Evolutionary conservation across 2,329 filamentous ascomycete species (phyloP).

Genomic region (Metarhizium rileyi): DNA sequence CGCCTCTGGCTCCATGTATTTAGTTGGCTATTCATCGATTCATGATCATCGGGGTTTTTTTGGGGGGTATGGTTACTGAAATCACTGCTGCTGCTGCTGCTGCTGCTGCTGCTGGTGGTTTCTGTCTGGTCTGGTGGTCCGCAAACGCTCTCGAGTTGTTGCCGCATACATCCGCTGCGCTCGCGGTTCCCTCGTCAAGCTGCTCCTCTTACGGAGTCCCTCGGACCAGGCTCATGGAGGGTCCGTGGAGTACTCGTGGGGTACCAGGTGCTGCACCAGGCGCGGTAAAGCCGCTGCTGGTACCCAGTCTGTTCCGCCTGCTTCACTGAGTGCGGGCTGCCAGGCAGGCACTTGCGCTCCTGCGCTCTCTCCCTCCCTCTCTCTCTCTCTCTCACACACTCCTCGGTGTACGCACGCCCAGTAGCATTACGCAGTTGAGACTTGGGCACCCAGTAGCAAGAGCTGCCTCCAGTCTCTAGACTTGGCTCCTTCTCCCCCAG

Average conservation of each 20-base stretch:
- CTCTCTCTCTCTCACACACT: no score
- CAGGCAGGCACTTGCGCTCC: neutral
- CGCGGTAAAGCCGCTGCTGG: neutral
- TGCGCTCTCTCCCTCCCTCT: neutral
- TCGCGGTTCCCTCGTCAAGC: no score
- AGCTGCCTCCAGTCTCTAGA: conserved; percentile 1
- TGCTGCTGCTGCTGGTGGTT: no score
- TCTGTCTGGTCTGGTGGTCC: no score
- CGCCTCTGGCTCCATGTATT: neutral
- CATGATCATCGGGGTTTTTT: no score
- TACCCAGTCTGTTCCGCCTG: neutral
- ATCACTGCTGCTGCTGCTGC: no score
- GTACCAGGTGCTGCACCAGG: neutral
- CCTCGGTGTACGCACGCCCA: neutral
- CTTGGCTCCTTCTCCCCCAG: no score
- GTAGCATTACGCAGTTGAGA: neutral
- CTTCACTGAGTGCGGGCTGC: neutral
- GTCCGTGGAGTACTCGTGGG: neutral
- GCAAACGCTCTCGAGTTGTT: no score
- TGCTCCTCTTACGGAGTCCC: no score
- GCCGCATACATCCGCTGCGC: no score
- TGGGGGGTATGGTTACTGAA: no score
- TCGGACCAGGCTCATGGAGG: neutral
- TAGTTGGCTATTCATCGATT: no score
- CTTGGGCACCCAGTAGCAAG: neutral